Evolutionary conservation across 2,329 filamentous ascomycete species (phyloP).

Genomic region (Aureobasidium musti): DNA sequence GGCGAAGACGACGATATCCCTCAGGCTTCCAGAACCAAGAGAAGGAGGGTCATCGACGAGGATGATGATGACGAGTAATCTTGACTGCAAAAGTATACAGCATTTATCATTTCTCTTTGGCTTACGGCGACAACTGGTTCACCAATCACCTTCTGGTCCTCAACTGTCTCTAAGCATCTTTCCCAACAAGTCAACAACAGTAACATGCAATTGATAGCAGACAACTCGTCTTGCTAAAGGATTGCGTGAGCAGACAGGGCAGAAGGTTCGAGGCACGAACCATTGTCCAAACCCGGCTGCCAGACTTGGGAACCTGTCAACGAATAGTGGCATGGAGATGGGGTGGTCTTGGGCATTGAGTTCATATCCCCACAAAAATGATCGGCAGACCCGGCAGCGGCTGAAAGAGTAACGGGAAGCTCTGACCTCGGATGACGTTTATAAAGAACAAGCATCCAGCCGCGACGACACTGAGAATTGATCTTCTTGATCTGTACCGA

Average conservation of each 20-base stretch:
- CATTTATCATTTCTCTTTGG: background rate
- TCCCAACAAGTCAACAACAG: background rate
- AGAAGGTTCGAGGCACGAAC: background rate
- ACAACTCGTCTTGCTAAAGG: background rate
- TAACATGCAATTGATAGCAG: background rate
- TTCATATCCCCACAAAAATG: conserved; percentile 11
- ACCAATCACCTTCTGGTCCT: background rate
- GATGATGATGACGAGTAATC: conserved; percentile 48
- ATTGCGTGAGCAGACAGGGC: background rate
- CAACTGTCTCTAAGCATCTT: background rate
- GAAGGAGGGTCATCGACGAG: conserved; percentile 50
- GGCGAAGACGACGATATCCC: conserved; percentile 39
- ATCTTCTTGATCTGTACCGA: background rate
- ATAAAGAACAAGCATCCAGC: conserved; percentile 3
- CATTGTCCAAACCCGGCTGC: background rate
- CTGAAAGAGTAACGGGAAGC: conserved; percentile 5
- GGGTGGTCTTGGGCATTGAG: background rate
- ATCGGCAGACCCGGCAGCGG: background rate
- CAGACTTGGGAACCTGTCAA: background rate
- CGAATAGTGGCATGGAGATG: background rate
- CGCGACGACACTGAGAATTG: background rate
- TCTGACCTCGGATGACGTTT: conserved; percentile 23
- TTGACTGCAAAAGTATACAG: background rate
- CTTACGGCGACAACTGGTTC: background rate
- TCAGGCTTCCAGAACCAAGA: conserved; percentile 43